Evolutionary conservation across 2,329 filamentous ascomycete species (phyloP).

Genomic region (Sclerotinia borealis): DNA sequence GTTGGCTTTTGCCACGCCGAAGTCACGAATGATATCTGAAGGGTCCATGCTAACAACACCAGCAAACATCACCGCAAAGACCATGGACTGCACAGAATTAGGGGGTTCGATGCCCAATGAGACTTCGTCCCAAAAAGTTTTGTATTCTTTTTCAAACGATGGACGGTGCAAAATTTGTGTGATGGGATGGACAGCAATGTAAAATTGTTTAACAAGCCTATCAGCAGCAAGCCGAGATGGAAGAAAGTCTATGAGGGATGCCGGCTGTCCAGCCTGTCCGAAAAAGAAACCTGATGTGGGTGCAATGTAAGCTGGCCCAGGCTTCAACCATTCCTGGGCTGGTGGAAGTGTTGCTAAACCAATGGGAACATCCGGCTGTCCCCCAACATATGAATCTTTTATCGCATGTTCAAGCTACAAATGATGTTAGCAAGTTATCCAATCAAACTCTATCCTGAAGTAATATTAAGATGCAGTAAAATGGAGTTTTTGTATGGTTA

Average conservation of each 20-base stretch:
- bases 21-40: constrained; percentile 43
- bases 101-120: constrained; percentile 54
- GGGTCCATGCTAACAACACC: constrained; percentile 62
- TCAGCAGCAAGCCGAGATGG: constrained; percentile 54
- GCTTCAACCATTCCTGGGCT: constrained; percentile 51
- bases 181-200: constrained; percentile 60
- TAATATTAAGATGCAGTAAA: no score
- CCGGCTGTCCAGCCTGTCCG: constrained; percentile 42
- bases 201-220: constrained; percentile 60
- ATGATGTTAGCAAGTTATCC: neutral
- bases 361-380: neutral
- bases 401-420: constrained; percentile 7
- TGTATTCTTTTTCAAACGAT: constrained; percentile 42
- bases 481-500: neutral
- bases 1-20: constrained; percentile 49
- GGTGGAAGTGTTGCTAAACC: constrained; percentile 19
- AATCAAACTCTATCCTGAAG: neutral
- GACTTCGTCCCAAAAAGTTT: constrained; percentile 59
- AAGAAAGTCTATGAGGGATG: constrained; percentile 53
- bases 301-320: constrained; percentile 59
- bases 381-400: neutral
- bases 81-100: constrained; percentile 58
- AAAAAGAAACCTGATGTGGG: constrained; percentile 60
- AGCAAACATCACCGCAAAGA: constrained; percentile 65
- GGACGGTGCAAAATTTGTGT: constrained; percentile 58